Percentiles rank a stretch among this genome's conserved stretches.
phyloP scores from a whole-genome alignment of 139 green algal genomes.

The Haematococcus lacustris region DNA sequence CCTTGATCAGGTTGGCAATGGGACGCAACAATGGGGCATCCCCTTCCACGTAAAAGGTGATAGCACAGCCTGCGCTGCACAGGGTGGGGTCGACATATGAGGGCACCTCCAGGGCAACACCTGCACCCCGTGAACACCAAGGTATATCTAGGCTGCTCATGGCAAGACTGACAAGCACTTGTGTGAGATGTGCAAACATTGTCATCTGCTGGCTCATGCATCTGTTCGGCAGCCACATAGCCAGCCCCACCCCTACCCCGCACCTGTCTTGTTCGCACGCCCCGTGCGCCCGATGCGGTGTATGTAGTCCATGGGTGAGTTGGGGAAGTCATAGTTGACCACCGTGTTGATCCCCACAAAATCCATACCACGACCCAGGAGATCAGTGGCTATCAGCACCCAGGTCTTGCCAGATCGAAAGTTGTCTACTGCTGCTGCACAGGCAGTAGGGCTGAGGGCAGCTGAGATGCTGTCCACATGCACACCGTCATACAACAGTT shows the following conservation, averaged over 20 bases:
- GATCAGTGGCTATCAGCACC: constrained; percentile 91
- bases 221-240: not conserved
- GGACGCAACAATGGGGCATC: constrained; percentile 56
- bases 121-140: no score
- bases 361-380: constrained; percentile 86
- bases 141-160: no score
- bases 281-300: constrained; percentile 85
- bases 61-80: constrained; percentile 44
- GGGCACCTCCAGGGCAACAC: no score
- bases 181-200: no score
- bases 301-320: constrained; percentile 81
- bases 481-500: constrained; percentile 82
- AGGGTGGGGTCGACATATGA: not conserved
- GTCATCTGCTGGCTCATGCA: not conserved
- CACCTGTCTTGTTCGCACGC: constrained; percentile 25
- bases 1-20: constrained; percentile 67
- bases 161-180: no score
- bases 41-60: constrained; percentile 85
- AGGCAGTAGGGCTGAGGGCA: constrained; percentile 53
- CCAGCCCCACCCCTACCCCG: not conserved
- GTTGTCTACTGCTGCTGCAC: constrained; percentile 63
- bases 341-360: constrained; percentile 90
- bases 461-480: constrained; percentile 78
- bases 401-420: constrained; percentile 72
- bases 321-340: constrained; percentile 94